These are phyloP conservation scores for Benincasa hispida DNA, from an alignment of 306 rosid genomes.

Conservation along the genomic window DNA sequence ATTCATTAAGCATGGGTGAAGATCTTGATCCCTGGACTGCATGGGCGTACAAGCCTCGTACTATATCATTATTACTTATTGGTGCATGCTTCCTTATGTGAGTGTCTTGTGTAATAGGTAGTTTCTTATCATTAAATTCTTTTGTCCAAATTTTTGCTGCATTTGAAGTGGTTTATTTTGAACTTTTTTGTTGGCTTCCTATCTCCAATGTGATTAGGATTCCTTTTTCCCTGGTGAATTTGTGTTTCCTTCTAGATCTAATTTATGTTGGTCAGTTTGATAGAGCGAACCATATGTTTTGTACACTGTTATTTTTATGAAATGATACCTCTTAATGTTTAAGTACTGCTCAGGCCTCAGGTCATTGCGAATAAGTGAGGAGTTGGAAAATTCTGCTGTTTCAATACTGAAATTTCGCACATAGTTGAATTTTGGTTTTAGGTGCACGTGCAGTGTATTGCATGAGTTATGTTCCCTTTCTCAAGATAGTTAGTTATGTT, in stretches of 20 bases:
- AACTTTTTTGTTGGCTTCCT: neutral
- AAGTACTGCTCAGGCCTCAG: neutral
- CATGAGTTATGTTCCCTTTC: neutral
- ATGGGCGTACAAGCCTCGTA: slow-evolving; percentile 99
- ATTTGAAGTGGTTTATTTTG: neutral
- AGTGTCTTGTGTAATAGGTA: slow-evolving; percentile 25
- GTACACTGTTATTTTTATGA: neutral
- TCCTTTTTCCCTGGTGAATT: neutral
- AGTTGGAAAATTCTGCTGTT: neutral
- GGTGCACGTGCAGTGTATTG: neutral
- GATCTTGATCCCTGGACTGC: slow-evolving; percentile 99
- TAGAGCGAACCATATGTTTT: neutral
- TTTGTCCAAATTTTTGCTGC: neutral
- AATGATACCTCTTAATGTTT: neutral
- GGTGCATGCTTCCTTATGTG: slow-evolving; percentile 98
- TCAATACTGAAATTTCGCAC: neutral
- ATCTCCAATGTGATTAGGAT: neutral
- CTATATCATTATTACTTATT: slow-evolving; percentile 73
- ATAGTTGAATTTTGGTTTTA: neutral
- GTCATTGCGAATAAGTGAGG: neutral
- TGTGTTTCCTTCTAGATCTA: neutral
- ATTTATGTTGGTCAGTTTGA: neutral
- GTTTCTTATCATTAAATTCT: slow-evolving; percentile 4
- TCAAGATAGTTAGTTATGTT: neutral
- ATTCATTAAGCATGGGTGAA: slow-evolving; percentile 34